Evolutionary conservation across 1,284 basidiomycete species (phyloP), one percentile per base, ranked within the genome.

Genomic region (Phlebopus sp.): DNA sequence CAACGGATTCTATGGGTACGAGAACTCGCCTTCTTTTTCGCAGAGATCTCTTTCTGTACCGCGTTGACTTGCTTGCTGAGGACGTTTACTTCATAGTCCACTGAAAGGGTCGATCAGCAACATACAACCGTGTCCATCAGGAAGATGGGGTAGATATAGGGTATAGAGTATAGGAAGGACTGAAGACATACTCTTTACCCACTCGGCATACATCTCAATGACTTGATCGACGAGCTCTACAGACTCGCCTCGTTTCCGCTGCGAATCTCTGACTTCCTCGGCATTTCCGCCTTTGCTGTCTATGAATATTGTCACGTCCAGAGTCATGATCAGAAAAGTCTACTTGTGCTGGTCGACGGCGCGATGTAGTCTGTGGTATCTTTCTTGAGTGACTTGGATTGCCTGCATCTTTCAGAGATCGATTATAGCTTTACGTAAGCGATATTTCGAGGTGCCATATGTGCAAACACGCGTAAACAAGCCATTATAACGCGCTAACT

Each of bases 151-250:
- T 37, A 30, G 27, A 47, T 25, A 37, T 17, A 21, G 29, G 10
- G 11, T 21, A n/a, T n/a, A 23, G 21, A 23, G 4, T 23, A 23
- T 3, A 23, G 3, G 30, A 30, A 18, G 19, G n/a, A 15, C 15
- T 19, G 21, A 32, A 36, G 4, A 81, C 89, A 63, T 64, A 95
- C 93, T 83, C 68, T 88, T 90, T 35, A 90, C 88, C 94, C 94
- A 97, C 59, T 92, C 84, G 43, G 84, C 76, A 70, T 98, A 97
- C 80, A 97, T 86, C 59, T 82, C 80, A 55, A 98, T 85, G 51
- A 98, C 84, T 68, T 98, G 90, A 70, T 97, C 94, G 11, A 98
- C 94, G 56, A 97, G 69, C 69, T 95, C 92, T 40, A 91, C 90
- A 19, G 88, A 78, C 38, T 92, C 86, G 6, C 90, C 90, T 36